A percentile compares a stretch with the other conserved stretches of the same genome.
These are phyloP conservation scores for Botrytis porri DNA, from an alignment of 2,329 filamentous ascomycete species.

Conservation along the genomic window DNA sequence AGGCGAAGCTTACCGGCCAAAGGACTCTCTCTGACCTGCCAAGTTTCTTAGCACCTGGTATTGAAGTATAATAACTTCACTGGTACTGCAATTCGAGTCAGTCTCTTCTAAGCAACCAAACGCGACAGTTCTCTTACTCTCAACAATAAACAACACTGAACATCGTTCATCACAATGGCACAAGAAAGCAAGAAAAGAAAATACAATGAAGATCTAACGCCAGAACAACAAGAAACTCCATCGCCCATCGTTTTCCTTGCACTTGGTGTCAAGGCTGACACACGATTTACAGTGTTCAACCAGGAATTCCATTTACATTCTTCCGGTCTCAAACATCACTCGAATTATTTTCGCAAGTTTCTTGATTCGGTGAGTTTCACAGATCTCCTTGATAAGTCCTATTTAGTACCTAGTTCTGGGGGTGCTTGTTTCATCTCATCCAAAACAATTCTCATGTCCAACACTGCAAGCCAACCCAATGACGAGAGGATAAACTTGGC, in stretches of 20 bases:
- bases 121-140: neutral
- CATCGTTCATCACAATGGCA: neutral
- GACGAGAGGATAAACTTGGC: neutral
- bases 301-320: neutral
- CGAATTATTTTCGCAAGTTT: neutral
- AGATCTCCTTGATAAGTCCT: neutral
- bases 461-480: neutral
- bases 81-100: neutral
- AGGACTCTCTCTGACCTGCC: too few species aligned
- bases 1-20: too few species aligned
- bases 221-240: neutral
- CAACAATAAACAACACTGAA: neutral
- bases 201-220: neutral
- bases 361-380: neutral
- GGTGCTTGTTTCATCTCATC: neutral
- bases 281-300: neutral
- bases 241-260: neutral
- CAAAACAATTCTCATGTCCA: neutral
- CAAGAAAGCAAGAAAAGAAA: neutral
- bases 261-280: neutral
- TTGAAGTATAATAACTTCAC: too few species aligned
- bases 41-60: too few species aligned
- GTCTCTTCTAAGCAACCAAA: fast-evolving
- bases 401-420: neutral
- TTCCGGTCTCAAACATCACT: neutral